Percentiles rank a stretch among this genome's conserved stretches.
Evolutionary conservation across 352 stramenopile genomes (phyloP).

Genomic region (Pythium brassicae): DNA sequence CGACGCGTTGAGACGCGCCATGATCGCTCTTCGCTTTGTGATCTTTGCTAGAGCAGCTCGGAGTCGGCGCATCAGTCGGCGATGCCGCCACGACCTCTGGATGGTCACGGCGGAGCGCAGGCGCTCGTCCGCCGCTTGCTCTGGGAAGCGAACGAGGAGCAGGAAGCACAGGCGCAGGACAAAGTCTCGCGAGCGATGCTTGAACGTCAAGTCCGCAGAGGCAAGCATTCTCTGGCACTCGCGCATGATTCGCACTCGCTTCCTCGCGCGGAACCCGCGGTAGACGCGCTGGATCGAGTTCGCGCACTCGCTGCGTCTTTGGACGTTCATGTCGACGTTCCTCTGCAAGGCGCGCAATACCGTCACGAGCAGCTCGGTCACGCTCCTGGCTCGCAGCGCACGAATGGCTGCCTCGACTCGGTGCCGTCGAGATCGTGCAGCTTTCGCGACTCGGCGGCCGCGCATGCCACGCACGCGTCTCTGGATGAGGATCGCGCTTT

Average conservation of each 20-base stretch:
- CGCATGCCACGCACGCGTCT: conserved; percentile 41
- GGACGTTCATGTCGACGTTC: conserved; percentile 29
- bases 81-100: conserved; percentile 38
- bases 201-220: conserved; percentile 26
- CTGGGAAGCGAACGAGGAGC: conserved; percentile 28
- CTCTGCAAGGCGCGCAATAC: conserved; percentile 27
- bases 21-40: conserved; percentile 26
- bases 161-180: conserved; percentile 56
- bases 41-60: conserved; percentile 29
- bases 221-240: conserved; percentile 38
- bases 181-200: conserved; percentile 28
- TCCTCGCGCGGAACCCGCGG: conserved; percentile 35
- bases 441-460: conserved; percentile 27
- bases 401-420: conserved; percentile 28
- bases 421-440: conserved; percentile 26
- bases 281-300: conserved; percentile 40
- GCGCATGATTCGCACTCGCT: conserved; percentile 25
- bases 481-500: conserved; percentile 45
- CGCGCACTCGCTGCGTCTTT: conserved; percentile 17
- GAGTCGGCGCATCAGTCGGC: conserved; percentile 17
- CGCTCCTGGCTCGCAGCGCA: conserved; percentile 29
- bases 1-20: conserved; percentile 35
- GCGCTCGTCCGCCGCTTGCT: conserved; percentile 26
- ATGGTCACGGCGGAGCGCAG: conserved; percentile 15
- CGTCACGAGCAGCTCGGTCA: conserved; percentile 23